Evolutionary conservation across 495 filamentous ascomycete species (phyloP), one percentile per base, ranked within the genome.

Genomic region (Penicillium goetzii): DNA sequence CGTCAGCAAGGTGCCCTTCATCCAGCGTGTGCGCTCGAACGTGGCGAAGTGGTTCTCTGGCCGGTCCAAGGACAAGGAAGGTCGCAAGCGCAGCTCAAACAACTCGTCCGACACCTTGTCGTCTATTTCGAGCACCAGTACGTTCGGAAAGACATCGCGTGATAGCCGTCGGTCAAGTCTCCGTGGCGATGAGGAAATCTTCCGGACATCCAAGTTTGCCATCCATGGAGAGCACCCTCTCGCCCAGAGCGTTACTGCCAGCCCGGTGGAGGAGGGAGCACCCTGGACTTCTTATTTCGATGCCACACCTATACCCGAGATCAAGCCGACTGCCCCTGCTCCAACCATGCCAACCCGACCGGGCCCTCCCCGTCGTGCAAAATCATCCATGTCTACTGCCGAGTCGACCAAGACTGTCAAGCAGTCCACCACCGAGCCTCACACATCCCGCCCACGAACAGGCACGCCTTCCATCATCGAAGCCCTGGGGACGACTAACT

Each of bases 1-100:
- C 56, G 96, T 99, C 63, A 89, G 95, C 19, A 92, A 92, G 53
- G 86, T 97, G 40, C 92, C 88, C 5, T 86, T 97, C 62, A 83
- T 99, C 8, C 90, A 96, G 70, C 87, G 91, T 34, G 80, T 83
- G 53, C 77, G 77, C 21, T 80, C 78, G 25, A 80, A 81, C 56
- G 78, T 81, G 14, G 77, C 78, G 26, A 90, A 89, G 69, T 81
- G 86, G 59, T 80, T 90, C 50, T 84, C 86, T 52, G 85, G 88
- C 60, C 79, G 80, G 40, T 83, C 84, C 4, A 82, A 84, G 64
- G 86, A 65, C 74, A 89, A 74, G 78, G 84, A 75, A 64, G 65
- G 55, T 76, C 88, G 68, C 74, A 80, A 80, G 61, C 77, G 76
- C 12, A 70, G 69, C 10, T 66, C 79, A 15, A 80, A 72, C 57